A percentile compares a stretch with the other conserved stretches of the same genome.
Conservation (phyloP, 306 rosid genomes). For the Fragaria iinumae region DNA sequence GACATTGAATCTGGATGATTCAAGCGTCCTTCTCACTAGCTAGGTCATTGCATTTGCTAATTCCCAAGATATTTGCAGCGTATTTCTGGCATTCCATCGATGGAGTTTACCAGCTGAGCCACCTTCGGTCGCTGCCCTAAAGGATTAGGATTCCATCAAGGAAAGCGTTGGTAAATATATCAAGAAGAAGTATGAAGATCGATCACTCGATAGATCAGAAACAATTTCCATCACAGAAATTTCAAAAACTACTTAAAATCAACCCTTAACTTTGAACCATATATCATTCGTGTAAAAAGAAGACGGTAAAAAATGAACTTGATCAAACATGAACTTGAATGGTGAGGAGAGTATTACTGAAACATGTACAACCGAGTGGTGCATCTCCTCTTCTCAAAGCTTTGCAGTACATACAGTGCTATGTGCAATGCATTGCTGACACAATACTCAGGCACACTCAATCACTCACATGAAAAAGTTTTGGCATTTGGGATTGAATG, state of each 20-base stretch:
- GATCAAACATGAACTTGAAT: neutral
- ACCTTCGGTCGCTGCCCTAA: too few species aligned
- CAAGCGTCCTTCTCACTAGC: neutral
- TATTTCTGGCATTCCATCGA: too few species aligned
- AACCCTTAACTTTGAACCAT: neutral
- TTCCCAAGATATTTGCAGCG: too few species aligned
- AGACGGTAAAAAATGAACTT: neutral
- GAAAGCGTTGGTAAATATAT: too few species aligned
- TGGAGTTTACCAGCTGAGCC: too few species aligned
- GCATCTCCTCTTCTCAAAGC: neutral
- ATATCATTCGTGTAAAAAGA: neutral
- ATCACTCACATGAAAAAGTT: neutral
- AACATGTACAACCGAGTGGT: neutral
- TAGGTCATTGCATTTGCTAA: too few species aligned
- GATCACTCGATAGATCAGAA: too few species aligned
- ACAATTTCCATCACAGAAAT: too few species aligned
- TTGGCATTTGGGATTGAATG: neutral
- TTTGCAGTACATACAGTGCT: neutral
- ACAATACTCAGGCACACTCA: neutral
- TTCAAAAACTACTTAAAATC: too few species aligned
- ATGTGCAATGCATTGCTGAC: neutral
- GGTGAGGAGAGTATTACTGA: neutral
- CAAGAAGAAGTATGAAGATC: too few species aligned
- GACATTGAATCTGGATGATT: slow-evolving; percentile 13
- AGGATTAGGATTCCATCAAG: too few species aligned